Evolutionary conservation across 768 basidiomycete genomes (phyloP).

Genomic region (Psilocybe cyanescens): DNA sequence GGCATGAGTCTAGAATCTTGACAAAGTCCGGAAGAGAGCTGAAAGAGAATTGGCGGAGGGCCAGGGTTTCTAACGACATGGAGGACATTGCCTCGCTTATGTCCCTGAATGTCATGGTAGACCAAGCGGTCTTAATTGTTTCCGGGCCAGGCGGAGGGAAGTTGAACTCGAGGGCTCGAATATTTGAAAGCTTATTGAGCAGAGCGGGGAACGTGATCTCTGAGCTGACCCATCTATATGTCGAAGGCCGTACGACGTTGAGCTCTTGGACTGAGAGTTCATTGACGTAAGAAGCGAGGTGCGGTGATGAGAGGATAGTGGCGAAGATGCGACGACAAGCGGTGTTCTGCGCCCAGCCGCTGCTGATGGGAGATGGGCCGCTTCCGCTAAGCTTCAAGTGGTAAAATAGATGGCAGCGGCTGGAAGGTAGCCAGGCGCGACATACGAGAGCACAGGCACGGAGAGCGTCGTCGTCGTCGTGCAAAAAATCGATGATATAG

Average conservation of each 20-base stretch:
- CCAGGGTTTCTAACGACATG: constrained; percentile 18
- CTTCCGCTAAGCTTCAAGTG: constrained; percentile 21
- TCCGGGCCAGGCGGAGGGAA: constrained; percentile 20
- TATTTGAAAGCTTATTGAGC: constrained; percentile 19
- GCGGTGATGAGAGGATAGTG: constrained; percentile 22
- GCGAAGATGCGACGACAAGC: constrained; percentile 23
- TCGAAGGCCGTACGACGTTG: constrained; percentile 15
- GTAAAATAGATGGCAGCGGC: constrained; percentile 28
- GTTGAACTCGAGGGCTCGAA: constrained; percentile 23
- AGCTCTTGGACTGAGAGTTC: constrained; percentile 21
- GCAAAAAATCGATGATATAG: constrained; percentile 32
- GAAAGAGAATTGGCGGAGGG: constrained; percentile 25
- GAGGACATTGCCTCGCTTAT: constrained; percentile 23
- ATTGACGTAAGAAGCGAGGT: constrained; percentile 25
- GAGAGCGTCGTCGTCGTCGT: constrained; percentile 26
- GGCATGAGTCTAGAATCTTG: constrained; percentile 21
- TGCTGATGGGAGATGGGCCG: constrained; percentile 10
- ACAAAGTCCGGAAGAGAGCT: constrained; percentile 21
- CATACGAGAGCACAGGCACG: constrained; percentile 29
- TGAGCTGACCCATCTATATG: constrained; percentile 24
- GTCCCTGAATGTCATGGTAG: constrained; percentile 26
- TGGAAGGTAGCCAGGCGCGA: constrained; percentile 27
- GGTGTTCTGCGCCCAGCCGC: constrained; percentile 20
- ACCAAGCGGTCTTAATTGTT: constrained; percentile 22
- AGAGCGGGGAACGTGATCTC: constrained; percentile 26